Conservation (phyloP, 108 stramenopile species). For the Pseudonitzschia pungens region DNA sequence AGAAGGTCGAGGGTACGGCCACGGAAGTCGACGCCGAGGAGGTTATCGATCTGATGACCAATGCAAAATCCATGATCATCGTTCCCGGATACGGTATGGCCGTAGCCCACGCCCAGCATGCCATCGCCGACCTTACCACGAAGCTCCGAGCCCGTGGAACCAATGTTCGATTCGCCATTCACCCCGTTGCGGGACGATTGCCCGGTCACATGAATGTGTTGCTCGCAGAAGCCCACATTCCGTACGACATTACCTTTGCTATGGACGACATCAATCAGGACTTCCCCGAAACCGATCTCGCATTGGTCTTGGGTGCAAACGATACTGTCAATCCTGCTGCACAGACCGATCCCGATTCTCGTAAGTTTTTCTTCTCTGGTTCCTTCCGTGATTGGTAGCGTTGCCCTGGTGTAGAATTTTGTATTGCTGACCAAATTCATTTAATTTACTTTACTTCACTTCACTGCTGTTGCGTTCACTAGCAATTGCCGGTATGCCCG, state of each 20-base stretch:
- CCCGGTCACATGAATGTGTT: conserved; percentile 83
- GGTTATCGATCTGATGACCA: conserved; percentile 51
- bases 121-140: conserved; percentile 65
- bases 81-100: conserved; percentile 89
- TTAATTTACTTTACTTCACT: background rate
- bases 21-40: conserved; percentile 50
- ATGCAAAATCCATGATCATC: conserved; percentile 71
- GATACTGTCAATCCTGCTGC: conserved; percentile 89
- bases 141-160: conserved; percentile 64
- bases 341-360: conserved; percentile 73
- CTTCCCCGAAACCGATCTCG: conserved; percentile 63
- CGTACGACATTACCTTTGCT: conserved; percentile 63
- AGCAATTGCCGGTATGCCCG: conserved; percentile 74
- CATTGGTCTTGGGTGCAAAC: conserved; percentile 49
- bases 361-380: background rate
- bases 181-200: conserved; percentile 89
- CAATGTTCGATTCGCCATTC: conserved; percentile 78
- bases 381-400: background rate
- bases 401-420: background rate
- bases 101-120: conserved; percentile 81
- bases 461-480: background rate
- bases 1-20: conserved; percentile 40
- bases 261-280: conserved; percentile 65
- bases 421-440: background rate
- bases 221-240: conserved; percentile 84